Evolutionary conservation across 305 asterid genomes (phyloP).

Genomic region (Solanum hybrid): DNA sequence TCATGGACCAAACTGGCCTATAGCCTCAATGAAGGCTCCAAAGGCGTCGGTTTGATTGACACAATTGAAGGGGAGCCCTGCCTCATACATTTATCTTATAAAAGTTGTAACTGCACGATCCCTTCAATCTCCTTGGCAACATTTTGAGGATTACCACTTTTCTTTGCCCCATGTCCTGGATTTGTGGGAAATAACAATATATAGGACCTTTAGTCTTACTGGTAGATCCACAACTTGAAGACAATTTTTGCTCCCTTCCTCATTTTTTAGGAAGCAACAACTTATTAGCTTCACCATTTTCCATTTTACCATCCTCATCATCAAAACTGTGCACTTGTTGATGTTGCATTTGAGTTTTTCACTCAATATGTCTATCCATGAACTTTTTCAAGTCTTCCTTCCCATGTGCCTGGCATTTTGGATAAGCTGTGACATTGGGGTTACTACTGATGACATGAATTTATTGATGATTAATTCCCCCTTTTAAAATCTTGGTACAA

Average conservation of each 20-base stretch:
- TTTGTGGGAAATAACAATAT: neutral
- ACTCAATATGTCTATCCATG: neutral
- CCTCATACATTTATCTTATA: neutral
- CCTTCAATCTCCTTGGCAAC: neutral
- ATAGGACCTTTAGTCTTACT: neutral
- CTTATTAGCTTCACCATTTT: neutral
- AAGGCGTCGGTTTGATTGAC: neutral
- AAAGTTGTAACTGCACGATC: neutral
- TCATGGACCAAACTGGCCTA: neutral
- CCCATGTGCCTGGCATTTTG: neutral
- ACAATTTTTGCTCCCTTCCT: neutral
- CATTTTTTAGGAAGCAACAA: neutral
- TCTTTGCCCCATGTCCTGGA: neutral
- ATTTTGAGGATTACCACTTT: neutral
- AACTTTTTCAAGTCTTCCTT: neutral
- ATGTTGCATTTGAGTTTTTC: neutral
- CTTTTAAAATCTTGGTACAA: neutral
- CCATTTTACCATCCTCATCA: neutral
- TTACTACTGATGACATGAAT: neutral
- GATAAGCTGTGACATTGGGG: neutral
- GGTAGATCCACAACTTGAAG: neutral
- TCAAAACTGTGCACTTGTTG: neutral
- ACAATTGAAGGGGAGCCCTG: neutral
- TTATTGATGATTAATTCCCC: neutral
- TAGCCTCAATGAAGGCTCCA: neutral